Evolutionary conservation across 2,329 filamentous ascomycete genomes (phyloP).

Genomic region (Alternaria sp.): DNA sequence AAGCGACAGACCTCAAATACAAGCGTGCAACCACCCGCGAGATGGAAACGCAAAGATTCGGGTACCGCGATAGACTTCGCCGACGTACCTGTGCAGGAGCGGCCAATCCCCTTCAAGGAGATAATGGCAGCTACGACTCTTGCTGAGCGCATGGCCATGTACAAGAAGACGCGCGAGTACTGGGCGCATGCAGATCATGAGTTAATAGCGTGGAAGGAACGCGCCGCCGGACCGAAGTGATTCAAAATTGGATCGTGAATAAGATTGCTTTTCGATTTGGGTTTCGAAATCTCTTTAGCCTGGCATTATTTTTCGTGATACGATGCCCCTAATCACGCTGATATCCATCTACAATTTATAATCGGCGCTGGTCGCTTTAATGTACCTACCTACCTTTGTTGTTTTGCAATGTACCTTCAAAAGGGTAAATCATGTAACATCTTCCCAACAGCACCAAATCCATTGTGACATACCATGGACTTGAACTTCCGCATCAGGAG

Average conservation of each 20-base stretch:
- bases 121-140: conserved; percentile 40
- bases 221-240: conserved; percentile 12
- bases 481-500: neutral
- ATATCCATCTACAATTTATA: neutral
- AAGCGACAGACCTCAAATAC: neutral
- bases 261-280: neutral
- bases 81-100: conserved; percentile 26
- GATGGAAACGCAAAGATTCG: conserved; percentile 43
- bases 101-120: conserved; percentile 45
- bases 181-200: conserved; percentile 50
- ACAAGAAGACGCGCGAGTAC: conserved; percentile 46
- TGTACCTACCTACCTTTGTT: neutral
- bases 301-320: neutral
- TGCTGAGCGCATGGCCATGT: conserved; percentile 42
- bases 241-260: neutral
- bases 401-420: neutral
- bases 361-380: neutral
- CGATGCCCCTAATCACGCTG: neutral
- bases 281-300: neutral
- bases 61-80: conserved; percentile 44
- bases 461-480: too few species aligned
- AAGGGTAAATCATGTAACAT: neutral
- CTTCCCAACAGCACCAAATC: too few species aligned
- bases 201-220: conserved; percentile 39
- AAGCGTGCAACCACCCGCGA: conserved; percentile 11